phyloP scores from a whole-genome alignment of 257 asterid species.

The Parsonsia alboflavescens region DNA sequence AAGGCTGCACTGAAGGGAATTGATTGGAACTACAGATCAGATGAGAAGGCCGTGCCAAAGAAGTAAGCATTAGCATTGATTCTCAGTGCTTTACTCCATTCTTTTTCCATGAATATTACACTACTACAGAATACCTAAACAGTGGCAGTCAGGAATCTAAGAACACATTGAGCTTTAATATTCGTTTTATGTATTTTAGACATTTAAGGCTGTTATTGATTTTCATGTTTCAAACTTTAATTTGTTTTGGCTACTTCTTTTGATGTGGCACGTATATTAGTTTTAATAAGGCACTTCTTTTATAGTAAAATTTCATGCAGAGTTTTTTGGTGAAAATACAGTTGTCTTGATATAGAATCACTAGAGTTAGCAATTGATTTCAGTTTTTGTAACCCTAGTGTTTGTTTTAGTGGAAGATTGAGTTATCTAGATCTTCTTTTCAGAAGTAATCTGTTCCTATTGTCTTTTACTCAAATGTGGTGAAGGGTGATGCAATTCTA shows the following conservation, averaged over 20 bases:
- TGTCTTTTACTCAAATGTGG: background rate
- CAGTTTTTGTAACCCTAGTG: too few relatives aligned
- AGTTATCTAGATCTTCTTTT: background rate
- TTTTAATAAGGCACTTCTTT: background rate
- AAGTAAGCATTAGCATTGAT: slow-evolving; percentile 44
- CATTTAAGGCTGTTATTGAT: too few relatives aligned
- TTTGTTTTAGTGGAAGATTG: too few relatives aligned
- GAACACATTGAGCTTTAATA: background rate
- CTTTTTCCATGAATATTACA: background rate
- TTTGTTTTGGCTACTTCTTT: too few relatives aligned
- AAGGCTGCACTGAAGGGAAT: slow-evolving; percentile 97
- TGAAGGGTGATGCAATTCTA: background rate
- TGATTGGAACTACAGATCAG: slow-evolving; percentile 90
- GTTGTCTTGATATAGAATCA: background rate
- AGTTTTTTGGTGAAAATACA: background rate
- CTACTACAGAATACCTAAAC: background rate
- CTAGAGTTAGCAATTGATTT: background rate
- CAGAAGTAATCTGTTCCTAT: background rate
- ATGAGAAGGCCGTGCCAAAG: slow-evolving; percentile 93
- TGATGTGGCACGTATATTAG: background rate
- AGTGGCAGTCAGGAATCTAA: background rate
- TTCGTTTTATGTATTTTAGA: too few relatives aligned
- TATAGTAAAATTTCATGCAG: background rate
- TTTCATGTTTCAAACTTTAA: background rate
- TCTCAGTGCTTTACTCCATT: background rate